phyloP scores from a whole-genome alignment of 768 basidiomycete genomes.

The Trametes cubensis region DNA sequence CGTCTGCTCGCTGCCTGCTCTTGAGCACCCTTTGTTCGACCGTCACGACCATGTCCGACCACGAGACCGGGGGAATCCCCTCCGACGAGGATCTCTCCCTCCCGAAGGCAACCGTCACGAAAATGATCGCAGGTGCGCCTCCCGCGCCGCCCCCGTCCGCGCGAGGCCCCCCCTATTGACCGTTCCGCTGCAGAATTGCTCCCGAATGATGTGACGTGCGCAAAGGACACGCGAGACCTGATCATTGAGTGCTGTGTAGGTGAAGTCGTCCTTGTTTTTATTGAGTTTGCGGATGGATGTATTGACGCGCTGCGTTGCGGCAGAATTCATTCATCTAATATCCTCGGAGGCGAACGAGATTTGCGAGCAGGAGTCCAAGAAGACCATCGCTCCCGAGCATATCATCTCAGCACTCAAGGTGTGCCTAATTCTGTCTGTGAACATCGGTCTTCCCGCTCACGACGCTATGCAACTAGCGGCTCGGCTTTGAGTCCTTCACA shows the following conservation, averaged over 20 bases:
- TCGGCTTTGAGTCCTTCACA: conserved; percentile 92
- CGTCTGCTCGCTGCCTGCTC: conserved; percentile 1
- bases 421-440: conserved; percentile 24
- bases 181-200: conserved; percentile 67
- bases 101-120: conserved; percentile 96
- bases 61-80: conserved; percentile 67
- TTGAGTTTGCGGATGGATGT: not conserved
- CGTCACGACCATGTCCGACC: conserved; percentile 75
- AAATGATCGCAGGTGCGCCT: conserved; percentile 85
- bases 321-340: conserved; percentile 98
- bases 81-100: conserved; percentile 92
- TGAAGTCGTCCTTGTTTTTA: conserved; percentile 50
- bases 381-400: conserved; percentile 98
- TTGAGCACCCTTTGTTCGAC: not conserved
- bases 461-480: conserved; percentile 53
- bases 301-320: conserved; percentile 17
- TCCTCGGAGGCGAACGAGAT: conserved; percentile 98
- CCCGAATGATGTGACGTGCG: conserved; percentile 82
- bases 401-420: conserved; percentile 92
- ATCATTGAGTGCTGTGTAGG: conserved; percentile 99
- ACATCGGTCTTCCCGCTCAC: not conserved
- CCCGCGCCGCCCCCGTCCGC: conserved; percentile 7
- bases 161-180: conserved; percentile 10
- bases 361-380: conserved; percentile 97
- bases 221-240: conserved; percentile 96